These are phyloP conservation scores for Cordyceps farinosa DNA, from an alignment of 2,329 filamentous ascomycete genomes.

Conservation along the genomic window DNA sequence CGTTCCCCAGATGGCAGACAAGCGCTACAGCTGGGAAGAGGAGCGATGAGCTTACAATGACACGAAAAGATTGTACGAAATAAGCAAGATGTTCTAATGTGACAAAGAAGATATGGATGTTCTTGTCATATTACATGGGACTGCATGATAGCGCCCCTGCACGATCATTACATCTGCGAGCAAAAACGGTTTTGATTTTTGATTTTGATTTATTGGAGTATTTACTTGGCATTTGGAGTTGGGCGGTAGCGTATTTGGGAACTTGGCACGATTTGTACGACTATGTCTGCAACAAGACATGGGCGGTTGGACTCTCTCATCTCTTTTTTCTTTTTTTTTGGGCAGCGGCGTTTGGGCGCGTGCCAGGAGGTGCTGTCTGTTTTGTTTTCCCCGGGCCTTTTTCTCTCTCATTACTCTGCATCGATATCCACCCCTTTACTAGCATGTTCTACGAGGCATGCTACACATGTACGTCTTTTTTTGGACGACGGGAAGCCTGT, in stretches of 20 bases:
- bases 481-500: not conserved
- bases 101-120: not conserved
- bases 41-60: conserved; percentile 22
- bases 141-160: not conserved
- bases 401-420: not conserved
- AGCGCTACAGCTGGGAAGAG: conserved; percentile 51
- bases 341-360: not conserved
- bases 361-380: not conserved
- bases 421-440: conserved; percentile 10
- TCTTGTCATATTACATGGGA: conserved; percentile 8
- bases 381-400: not conserved
- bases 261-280: not conserved
- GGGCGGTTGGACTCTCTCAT: not conserved
- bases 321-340: not conserved
- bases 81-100: not conserved
- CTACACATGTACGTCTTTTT: conserved; percentile 7
- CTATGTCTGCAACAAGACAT: not conserved
- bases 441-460: conserved; percentile 1
- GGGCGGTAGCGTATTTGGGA: conserved; percentile 4
- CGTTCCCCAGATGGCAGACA: conserved; percentile 48
- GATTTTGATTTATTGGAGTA: not conserved
- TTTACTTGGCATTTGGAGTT: conserved; percentile 9
- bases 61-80: not conserved
- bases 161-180: conserved; percentile 10
- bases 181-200: not conserved